phyloP scores from a whole-genome alignment of 140 eudicot genomes.

The Bidens hawaiensis region DNA sequence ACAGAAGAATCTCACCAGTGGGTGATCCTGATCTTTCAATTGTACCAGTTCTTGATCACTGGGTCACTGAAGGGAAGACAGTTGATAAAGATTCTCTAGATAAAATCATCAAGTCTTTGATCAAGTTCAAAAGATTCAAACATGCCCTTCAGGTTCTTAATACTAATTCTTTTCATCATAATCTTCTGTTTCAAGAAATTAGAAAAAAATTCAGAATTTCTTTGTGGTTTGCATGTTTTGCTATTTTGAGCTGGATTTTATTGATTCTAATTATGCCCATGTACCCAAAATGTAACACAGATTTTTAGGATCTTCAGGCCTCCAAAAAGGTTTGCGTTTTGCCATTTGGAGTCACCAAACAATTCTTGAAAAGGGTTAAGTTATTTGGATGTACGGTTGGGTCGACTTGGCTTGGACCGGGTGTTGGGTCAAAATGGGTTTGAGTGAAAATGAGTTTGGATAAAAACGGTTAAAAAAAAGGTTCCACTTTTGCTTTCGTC shows the following conservation, averaged over 20 bases:
- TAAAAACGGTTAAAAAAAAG: no score
- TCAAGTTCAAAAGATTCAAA: conserved; percentile 37
- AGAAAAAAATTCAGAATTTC: not conserved
- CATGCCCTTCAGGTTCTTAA: conserved; percentile 75
- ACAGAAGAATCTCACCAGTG: conserved; percentile 55
- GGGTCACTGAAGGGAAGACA: conserved; percentile 47
- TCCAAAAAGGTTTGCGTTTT: not conserved
- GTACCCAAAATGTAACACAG: no score
- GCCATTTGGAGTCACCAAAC: not conserved
- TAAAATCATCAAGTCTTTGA: conserved; percentile 29
- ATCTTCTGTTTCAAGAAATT: not conserved
- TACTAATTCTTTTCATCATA: no score
- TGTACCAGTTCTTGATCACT: conserved; percentile 59
- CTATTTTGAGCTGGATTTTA: not conserved
- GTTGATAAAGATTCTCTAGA: conserved; percentile 26
- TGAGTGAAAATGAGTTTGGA: no score
- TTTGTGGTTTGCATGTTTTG: not conserved
- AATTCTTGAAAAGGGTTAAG: no score
- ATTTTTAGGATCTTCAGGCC: not conserved
- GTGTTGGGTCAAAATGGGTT: no score
- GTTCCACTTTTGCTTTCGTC: no score
- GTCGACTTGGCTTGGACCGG: no score
- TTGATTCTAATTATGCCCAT: not conserved
- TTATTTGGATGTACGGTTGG: no score
- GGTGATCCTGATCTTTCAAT: conserved; percentile 52